Evolutionary conservation across 192 early-diverging fungal species (phyloP).

Genomic region (Paraglomus brasilianum): DNA sequence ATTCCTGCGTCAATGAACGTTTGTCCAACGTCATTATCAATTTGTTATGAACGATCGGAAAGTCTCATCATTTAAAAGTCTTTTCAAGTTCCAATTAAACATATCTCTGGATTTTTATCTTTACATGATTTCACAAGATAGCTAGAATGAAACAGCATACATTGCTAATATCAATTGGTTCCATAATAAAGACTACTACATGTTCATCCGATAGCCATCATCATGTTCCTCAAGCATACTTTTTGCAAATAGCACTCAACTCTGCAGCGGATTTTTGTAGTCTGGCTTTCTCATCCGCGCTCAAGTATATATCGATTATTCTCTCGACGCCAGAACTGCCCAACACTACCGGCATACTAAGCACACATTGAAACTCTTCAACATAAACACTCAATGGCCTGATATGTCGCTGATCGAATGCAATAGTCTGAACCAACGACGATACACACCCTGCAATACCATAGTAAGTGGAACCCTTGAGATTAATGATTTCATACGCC

Average conservation of each 20-base stretch:
- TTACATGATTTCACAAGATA: no score
- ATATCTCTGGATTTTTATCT: no score
- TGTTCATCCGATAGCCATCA: not conserved
- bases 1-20: no score
- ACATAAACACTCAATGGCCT: slow-evolving; percentile 71
- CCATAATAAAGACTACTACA: no score
- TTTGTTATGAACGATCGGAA: no score
- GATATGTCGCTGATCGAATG: slow-evolving; percentile 68
- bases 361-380: slow-evolving; percentile 57
- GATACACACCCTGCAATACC: slow-evolving; percentile 82
- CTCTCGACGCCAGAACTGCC: slow-evolving; percentile 70
- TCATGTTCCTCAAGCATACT: slow-evolving; percentile 33
- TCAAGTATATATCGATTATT: slow-evolving; percentile 67
- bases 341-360: slow-evolving; percentile 78
- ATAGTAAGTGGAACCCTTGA: slow-evolving; percentile 84
- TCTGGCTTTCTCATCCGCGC: slow-evolving; percentile 56
- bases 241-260: slow-evolving; percentile 55
- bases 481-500: slow-evolving; percentile 81
- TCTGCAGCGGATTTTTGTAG: slow-evolving; percentile 51
- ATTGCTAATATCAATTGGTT: no score
- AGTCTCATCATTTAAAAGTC: no score
- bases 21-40: no score
- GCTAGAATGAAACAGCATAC: no score
- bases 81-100: no score
- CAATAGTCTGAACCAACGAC: slow-evolving; percentile 62